Conservation (phyloP, 2,329 filamentous ascomycete genomes). For the Penicillium sclerotiorum region DNA sequence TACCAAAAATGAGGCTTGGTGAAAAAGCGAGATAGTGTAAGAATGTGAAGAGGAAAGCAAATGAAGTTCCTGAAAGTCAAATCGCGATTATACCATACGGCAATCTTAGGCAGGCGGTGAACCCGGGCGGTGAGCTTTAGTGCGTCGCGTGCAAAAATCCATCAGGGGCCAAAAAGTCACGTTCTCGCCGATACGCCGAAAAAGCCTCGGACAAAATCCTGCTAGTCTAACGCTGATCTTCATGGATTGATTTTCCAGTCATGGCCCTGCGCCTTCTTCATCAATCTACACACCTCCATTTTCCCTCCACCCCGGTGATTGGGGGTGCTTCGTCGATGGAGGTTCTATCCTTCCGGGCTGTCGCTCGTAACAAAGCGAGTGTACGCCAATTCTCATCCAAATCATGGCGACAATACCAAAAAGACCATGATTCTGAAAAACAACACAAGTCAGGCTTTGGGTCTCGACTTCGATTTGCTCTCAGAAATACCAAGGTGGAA, state of each 20-base stretch:
- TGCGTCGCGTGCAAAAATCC: background rate
- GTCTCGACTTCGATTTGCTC: slow-evolving; percentile 59
- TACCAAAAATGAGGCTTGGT: too few relatives aligned
- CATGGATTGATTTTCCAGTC: slow-evolving; percentile 29
- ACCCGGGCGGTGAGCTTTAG: background rate
- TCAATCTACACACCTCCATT: slow-evolving; percentile 27
- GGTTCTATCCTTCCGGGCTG: slow-evolving; percentile 35
- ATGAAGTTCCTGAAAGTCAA: too few relatives aligned
- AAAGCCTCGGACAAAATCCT: slow-evolving; percentile 2
- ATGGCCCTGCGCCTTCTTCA: slow-evolving; percentile 39
- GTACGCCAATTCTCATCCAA: slow-evolving; percentile 42
- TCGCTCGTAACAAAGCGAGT: slow-evolving; percentile 32
- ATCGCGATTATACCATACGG: too few relatives aligned
- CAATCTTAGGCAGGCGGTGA: slow-evolving; percentile 13
- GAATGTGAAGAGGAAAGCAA: too few relatives aligned
- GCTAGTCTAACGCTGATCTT: slow-evolving; percentile 8
- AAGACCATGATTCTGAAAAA: slow-evolving; percentile 37
- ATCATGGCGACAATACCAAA: slow-evolving; percentile 43
- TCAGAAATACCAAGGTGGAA: slow-evolving; percentile 68
- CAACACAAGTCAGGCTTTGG: slow-evolving; percentile 55
- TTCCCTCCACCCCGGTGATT: slow-evolving; percentile 23
- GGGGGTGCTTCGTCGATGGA: slow-evolving; percentile 33
- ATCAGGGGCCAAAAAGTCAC: slow-evolving; percentile 11
- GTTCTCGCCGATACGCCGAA: background rate
- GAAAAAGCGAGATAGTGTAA: too few relatives aligned